A percentile compares a stretch with the other conserved stretches of the same genome.
These are phyloP conservation scores for Ogataea angusta DNA, from an alignment of 805 yeast species.

Conservation along the genomic window DNA sequence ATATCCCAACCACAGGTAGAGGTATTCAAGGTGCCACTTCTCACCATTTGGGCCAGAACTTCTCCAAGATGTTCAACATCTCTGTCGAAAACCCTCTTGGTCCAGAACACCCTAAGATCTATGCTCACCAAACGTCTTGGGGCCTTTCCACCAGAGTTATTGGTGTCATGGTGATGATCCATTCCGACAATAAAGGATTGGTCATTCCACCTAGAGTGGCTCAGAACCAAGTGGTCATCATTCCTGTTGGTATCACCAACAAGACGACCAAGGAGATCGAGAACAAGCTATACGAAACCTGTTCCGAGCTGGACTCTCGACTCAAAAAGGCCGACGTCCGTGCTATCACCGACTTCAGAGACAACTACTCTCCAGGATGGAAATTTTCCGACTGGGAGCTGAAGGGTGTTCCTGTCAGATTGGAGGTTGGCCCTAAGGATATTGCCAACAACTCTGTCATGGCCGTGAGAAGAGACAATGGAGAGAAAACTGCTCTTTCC, in stretches of 20 bases:
- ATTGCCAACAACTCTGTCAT: constrained; percentile 72
- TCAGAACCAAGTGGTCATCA: constrained; percentile 83
- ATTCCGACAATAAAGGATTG: constrained; percentile 96
- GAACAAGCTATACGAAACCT: constrained; percentile 63
- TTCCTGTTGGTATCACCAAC: constrained; percentile 92
- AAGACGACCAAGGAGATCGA: constrained; percentile 79
- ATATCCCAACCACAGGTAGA: constrained; percentile 97
- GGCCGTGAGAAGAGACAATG: constrained; percentile 91
- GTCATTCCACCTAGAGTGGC: constrained; percentile 98
- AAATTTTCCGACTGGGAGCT: constrained; percentile 96
- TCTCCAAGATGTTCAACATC: constrained; percentile 97
- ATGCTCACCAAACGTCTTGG: constrained; percentile 98
- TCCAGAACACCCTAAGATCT: constrained; percentile 75
- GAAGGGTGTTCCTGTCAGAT: constrained; percentile 90
- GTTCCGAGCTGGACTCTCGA: constrained; percentile 61
- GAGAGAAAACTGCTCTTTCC: constrained; percentile 66
- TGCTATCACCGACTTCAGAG: constrained; percentile 83
- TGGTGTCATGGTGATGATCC: constrained; percentile 99
- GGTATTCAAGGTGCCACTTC: constrained; percentile 99
- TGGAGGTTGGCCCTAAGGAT: constrained; percentile 97
- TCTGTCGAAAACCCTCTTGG: constrained; percentile 95
- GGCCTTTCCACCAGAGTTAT: constrained; percentile 97
- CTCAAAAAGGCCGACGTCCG: constrained; percentile 65
- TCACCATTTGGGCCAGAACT: constrained; percentile 96
- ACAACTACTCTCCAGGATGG: constrained; percentile 97